A percentile compares a stretch with the other conserved stretches of the same genome.
Evolutionary conservation across 2,329 filamentous ascomycete species (phyloP).

Genomic region (Capronia americana): DNA sequence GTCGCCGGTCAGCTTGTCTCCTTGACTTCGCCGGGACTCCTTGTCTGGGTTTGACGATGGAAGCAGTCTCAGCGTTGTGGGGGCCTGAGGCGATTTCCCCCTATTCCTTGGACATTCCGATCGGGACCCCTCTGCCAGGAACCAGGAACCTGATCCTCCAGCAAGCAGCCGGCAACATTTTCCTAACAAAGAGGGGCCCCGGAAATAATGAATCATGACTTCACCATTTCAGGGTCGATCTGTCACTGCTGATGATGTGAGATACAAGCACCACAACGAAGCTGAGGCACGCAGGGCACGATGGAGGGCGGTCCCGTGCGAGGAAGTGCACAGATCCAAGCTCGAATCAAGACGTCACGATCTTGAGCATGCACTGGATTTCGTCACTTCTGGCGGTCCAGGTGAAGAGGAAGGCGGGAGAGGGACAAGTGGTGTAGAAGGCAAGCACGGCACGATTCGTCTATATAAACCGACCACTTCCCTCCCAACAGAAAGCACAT

Average conservation of each 20-base stretch:
- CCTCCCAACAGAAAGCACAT: not conserved
- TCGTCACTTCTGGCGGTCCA: not conserved
- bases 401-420: not conserved
- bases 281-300: not conserved
- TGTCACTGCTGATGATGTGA: not conserved
- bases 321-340: not conserved
- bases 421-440: not conserved
- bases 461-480: conserved; percentile 24
- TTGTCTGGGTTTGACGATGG: not conserved
- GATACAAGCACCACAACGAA: not conserved
- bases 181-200: not conserved
- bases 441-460: conserved; percentile 7
- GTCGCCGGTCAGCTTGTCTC: not conserved
- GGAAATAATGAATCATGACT: not conserved
- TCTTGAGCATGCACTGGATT: conserved; percentile 1
- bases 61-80: not conserved
- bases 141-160: conserved; percentile 1
- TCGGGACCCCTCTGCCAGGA: not conserved
- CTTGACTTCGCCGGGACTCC: not conserved
- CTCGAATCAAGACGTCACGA: not conserved
- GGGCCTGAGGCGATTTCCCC: not conserved
- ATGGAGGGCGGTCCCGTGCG: not conserved
- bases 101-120: not conserved
- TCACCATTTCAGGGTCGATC: not conserved
- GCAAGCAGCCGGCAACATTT: not conserved